Conservation (phyloP, 176 grass and related monocot genomes). For the Lolium rigidum region DNA sequence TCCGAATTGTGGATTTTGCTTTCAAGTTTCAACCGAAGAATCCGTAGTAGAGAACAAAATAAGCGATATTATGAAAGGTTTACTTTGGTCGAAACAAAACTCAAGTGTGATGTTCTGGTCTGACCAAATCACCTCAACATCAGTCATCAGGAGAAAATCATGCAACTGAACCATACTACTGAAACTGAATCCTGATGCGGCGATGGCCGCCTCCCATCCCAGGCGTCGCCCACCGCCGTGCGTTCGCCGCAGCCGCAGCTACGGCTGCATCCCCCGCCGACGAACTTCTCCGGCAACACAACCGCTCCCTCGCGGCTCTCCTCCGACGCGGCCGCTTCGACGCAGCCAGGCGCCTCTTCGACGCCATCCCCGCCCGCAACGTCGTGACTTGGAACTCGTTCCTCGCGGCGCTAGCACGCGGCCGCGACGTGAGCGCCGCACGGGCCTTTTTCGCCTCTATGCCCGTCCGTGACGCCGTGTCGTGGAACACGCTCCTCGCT, state of each 20-base stretch:
- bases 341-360: constrained; percentile 64
- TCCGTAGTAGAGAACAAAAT: too few species aligned
- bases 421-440: constrained; percentile 35
- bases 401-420: constrained; percentile 59
- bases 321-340: constrained; percentile 55
- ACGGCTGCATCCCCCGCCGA: neutral
- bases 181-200: constrained; percentile 43
- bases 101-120: neutral
- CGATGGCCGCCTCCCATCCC: constrained; percentile 42
- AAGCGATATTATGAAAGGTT: too few species aligned
- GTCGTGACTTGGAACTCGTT: constrained; percentile 79
- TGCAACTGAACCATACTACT: neutral
- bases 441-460: constrained; percentile 58
- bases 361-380: constrained; percentile 54
- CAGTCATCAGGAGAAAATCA: neutral
- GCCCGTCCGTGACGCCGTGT: constrained; percentile 56
- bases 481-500: constrained; percentile 69
- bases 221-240: neutral
- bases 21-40: too few species aligned
- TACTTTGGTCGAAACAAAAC: too few species aligned
- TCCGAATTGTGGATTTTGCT: too few species aligned
- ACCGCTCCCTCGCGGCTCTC: constrained; percentile 52
- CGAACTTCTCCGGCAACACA: constrained; percentile 43
- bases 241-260: neutral
- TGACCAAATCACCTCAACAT: neutral